phyloP scores from a whole-genome alignment of 257 asterid species.

The Buddleja alternifolia region DNA sequence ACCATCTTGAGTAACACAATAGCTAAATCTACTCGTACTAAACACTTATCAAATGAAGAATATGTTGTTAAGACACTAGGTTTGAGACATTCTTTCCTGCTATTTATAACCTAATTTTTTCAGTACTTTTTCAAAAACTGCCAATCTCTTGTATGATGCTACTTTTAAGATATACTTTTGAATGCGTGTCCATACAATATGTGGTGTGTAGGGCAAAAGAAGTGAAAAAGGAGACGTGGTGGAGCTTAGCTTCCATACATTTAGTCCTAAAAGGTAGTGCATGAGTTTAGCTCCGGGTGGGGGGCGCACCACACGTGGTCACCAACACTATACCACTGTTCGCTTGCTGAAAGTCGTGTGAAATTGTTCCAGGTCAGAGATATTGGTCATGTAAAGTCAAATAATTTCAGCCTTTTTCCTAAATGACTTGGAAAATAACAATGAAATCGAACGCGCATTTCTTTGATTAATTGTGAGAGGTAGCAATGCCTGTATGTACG shows the following conservation, averaged over 20 bases:
- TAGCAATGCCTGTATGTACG: no score
- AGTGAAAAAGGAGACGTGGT: no score
- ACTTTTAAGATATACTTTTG: no score
- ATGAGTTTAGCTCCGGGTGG: no score
- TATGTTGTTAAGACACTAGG: background rate
- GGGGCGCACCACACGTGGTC: constrained; percentile 19
- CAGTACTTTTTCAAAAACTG: no score
- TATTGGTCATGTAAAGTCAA: constrained; percentile 10
- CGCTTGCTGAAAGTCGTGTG: constrained; percentile 22
- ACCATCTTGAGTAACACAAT: background rate
- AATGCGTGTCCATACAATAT: no score
- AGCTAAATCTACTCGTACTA: background rate
- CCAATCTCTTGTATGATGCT: no score
- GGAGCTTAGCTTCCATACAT: no score
- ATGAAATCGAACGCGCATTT: no score
- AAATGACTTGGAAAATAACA: background rate
- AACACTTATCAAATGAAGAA: background rate
- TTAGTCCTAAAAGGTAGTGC: no score
- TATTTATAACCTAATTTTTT: constrained; percentile 15
- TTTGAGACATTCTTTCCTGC: background rate
- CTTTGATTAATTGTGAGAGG: no score
- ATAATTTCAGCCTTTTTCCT: background rate
- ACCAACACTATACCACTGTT: background rate
- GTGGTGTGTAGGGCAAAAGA: no score
- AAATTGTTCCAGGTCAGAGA: background rate